These are phyloP conservation scores for Piromyces finnis DNA, from an alignment of 192 early-diverging fungal species.

Conservation along the genomic window DNA sequence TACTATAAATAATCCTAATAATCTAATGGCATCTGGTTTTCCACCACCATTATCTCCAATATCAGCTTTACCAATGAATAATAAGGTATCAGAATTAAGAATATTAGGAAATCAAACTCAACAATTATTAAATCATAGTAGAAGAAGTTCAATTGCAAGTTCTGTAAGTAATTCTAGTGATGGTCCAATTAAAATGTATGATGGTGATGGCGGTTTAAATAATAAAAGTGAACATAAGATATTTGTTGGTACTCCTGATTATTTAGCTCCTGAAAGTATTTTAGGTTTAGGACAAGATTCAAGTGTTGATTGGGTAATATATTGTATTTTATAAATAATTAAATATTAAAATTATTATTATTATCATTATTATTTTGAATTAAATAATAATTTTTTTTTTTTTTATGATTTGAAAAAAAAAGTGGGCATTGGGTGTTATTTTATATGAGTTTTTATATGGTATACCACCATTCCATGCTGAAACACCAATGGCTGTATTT, in stretches of 20 bases:
- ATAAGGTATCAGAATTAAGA: background rate
- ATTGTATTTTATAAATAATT: no score
- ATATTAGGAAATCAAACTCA: slow-evolving; percentile 4
- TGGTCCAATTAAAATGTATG: slow-evolving; percentile 9
- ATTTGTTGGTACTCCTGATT: slow-evolving; percentile 77
- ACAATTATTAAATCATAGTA: background rate
- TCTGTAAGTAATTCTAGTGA: slow-evolving; percentile 9
- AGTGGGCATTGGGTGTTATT: slow-evolving; percentile 81
- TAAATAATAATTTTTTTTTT: no score
- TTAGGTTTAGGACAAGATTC: slow-evolving; percentile 64
- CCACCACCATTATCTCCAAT: background rate
- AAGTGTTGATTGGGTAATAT: slow-evolving; percentile 70
- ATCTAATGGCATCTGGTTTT: background rate
- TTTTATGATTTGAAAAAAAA: no score
- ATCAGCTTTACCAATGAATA: background rate
- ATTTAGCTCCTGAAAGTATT: slow-evolving; percentile 73
- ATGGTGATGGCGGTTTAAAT: slow-evolving; percentile 17
- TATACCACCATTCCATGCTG: slow-evolving; percentile 64
- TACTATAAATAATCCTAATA: background rate
- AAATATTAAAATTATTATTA: no score
- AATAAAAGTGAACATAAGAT: slow-evolving; percentile 19
- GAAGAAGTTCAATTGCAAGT: slow-evolving; percentile 5
- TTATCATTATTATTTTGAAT: no score
- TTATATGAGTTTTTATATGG: slow-evolving; percentile 74
- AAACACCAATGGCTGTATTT: slow-evolving; percentile 60